Evolutionary conservation across 768 basidiomycete species (phyloP).

Genomic region (Leccinellum rugosiceps): DNA sequence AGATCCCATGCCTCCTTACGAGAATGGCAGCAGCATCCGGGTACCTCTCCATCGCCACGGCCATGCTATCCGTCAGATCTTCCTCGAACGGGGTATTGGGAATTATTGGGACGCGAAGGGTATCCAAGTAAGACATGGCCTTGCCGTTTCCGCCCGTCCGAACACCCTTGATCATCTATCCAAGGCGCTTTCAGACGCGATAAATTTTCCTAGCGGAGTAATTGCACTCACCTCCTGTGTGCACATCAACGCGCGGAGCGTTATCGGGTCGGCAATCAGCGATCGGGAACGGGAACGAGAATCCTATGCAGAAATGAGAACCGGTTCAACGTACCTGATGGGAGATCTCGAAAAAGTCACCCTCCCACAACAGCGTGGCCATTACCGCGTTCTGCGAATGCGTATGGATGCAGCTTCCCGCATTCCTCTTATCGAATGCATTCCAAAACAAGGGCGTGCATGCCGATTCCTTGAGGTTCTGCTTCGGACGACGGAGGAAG

Average conservation of each 20-base stretch:
- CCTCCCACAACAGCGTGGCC: constrained; percentile 77
- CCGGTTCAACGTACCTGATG: constrained; percentile 55
- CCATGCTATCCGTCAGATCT: constrained; percentile 87
- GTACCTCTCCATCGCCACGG: constrained; percentile 73
- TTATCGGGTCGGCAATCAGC: background rate
- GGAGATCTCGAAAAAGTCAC: constrained; percentile 70
- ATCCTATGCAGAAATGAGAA: background rate
- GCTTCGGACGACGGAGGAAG: constrained; percentile 71
- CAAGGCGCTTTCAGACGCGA: background rate
- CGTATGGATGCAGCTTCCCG: constrained; percentile 88
- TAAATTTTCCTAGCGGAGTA: background rate
- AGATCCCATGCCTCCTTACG: constrained; percentile 76
- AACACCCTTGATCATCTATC: constrained; percentile 89
- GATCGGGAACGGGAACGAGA: background rate
- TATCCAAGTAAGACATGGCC: constrained; percentile 82
- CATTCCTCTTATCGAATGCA: constrained; percentile 74
- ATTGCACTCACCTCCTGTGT: constrained; percentile 39
- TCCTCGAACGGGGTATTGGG: constrained; percentile 91
- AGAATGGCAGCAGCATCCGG: constrained; percentile 78
- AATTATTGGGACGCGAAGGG: constrained; percentile 82
- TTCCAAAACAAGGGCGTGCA: constrained; percentile 94
- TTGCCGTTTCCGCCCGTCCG: constrained; percentile 70
- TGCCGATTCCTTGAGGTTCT: constrained; percentile 76
- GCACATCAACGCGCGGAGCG: background rate
- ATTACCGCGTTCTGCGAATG: constrained; percentile 90